These are phyloP conservation scores for Lyophyllum atratum DNA, from an alignment of 768 basidiomycete genomes.

Conservation along the genomic window DNA sequence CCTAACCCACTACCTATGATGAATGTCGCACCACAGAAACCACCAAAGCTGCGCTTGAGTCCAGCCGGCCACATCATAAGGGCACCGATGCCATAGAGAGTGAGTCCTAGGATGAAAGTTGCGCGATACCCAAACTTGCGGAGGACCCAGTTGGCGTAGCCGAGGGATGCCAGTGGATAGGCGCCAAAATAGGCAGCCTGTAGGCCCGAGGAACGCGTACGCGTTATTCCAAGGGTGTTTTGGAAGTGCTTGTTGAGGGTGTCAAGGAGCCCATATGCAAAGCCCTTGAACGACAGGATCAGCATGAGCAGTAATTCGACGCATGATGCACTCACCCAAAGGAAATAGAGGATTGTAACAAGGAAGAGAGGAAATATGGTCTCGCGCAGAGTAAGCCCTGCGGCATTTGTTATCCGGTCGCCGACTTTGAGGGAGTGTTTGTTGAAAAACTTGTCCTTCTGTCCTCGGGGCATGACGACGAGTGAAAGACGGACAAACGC, in stretches of 20 bases:
- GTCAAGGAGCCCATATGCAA: constrained; percentile 35
- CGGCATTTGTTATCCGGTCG: constrained; percentile 32
- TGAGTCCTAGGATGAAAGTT: constrained; percentile 32
- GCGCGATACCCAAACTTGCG: constrained; percentile 34
- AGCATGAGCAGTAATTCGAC: background rate
- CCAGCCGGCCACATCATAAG: constrained; percentile 37
- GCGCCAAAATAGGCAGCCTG: constrained; percentile 38
- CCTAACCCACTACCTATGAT: constrained; percentile 36
- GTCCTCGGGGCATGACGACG: constrained; percentile 9
- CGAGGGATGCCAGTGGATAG: constrained; percentile 34
- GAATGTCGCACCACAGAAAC: constrained; percentile 37
- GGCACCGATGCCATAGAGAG: constrained; percentile 33
- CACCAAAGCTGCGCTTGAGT: constrained; percentile 33
- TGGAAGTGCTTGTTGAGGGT: constrained; percentile 38
- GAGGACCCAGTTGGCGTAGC: constrained; percentile 35
- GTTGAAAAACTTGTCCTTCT: constrained; percentile 19
- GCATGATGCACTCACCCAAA: constrained; percentile 26
- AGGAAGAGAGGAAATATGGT: constrained; percentile 34
- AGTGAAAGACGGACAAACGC: background rate
- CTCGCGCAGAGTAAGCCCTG: constrained; percentile 30
- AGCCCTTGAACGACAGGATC: constrained; percentile 20
- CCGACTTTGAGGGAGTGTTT: constrained; percentile 34
- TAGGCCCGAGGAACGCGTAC: constrained; percentile 34
- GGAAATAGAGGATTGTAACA: constrained; percentile 36
- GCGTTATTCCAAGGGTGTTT: constrained; percentile 30